Conservation (phyloP, 1,139 yeast genomes). For the Scheffersomyces segobiensis region DNA sequence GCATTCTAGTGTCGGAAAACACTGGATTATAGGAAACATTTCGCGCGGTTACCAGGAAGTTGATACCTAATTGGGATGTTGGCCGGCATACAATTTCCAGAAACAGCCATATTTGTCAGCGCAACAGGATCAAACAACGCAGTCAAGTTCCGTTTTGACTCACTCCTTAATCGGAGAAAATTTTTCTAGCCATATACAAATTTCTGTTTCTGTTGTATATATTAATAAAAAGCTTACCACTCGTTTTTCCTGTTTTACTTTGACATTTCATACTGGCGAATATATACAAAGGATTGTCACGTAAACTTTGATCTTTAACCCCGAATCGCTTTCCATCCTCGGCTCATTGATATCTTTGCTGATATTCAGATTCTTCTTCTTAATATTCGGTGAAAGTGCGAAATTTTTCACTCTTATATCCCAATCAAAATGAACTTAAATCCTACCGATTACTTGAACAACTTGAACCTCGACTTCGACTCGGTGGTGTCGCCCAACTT, state of each 20-base stretch:
- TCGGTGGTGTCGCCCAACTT: conserved; percentile 22
- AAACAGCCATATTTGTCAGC: not conserved
- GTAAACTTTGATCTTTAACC: not conserved
- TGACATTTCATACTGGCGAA: not conserved
- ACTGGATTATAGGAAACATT: not conserved
- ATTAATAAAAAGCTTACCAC: not conserved
- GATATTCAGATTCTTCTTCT: not conserved
- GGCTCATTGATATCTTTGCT: not conserved
- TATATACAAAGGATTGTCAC: not conserved
- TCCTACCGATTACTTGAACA: conserved; percentile 45
- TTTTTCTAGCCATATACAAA: not conserved
- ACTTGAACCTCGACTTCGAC: conserved; percentile 38
- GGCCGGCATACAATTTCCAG: not conserved
- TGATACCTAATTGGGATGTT: not conserved
- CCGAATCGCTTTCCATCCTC: not conserved
- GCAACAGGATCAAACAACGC: not conserved
- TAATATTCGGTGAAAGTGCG: not conserved
- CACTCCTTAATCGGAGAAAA: not conserved
- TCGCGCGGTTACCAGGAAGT: not conserved
- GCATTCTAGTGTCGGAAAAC: not conserved
- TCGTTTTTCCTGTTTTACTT: not conserved
- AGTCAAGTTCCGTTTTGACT: not conserved
- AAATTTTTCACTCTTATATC: not conserved
- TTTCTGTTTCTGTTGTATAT: not conserved
- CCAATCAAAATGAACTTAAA: conserved; percentile 37